A percentile compares a stretch with the other conserved stretches of the same genome.
Evolutionary conservation across 495 filamentous ascomycete species (phyloP).

Genomic region (Tuber aestivum): DNA sequence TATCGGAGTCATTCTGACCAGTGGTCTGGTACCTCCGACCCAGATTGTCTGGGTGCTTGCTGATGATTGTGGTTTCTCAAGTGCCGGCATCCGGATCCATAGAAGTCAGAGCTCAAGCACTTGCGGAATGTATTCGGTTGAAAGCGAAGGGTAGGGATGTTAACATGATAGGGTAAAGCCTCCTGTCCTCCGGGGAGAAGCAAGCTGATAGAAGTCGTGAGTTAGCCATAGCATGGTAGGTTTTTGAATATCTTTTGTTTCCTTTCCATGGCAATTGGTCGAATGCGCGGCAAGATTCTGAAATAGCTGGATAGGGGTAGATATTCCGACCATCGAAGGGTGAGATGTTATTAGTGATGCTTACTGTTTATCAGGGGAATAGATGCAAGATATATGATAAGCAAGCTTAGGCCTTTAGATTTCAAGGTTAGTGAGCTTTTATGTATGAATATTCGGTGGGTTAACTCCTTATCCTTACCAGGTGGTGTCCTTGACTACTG

Average conservation of each 20-base stretch:
- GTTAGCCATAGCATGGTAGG: slow-evolving; percentile 68
- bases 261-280: slow-evolving; percentile 7
- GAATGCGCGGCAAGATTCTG: background rate
- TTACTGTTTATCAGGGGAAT: slow-evolving; percentile 59
- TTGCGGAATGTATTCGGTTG: slow-evolving; percentile 38
- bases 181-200: background rate
- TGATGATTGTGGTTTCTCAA: slow-evolving; percentile 10
- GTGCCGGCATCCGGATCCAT: slow-evolving; percentile 39
- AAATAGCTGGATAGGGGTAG: slow-evolving; percentile 28
- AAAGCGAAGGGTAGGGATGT: slow-evolving; percentile 33
- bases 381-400: slow-evolving; percentile 91
- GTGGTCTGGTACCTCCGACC: slow-evolving; percentile 9
- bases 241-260: background rate
- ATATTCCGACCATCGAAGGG: background rate
- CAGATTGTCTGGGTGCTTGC: background rate
- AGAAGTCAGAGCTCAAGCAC: slow-evolving; percentile 32
- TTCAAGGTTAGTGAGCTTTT: slow-evolving; percentile 50
- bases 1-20: slow-evolving; percentile 63
- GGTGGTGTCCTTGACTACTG: slow-evolving; percentile 74
- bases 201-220: slow-evolving; percentile 26
- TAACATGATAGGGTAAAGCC: slow-evolving; percentile 33
- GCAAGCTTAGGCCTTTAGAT: slow-evolving; percentile 60
- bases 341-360: slow-evolving; percentile 11
- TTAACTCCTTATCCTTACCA: slow-evolving; percentile 17
- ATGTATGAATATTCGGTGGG: slow-evolving; percentile 4